Conservation (phyloP, 768 basidiomycete species). For the Termitomyces sp. region DNA sequence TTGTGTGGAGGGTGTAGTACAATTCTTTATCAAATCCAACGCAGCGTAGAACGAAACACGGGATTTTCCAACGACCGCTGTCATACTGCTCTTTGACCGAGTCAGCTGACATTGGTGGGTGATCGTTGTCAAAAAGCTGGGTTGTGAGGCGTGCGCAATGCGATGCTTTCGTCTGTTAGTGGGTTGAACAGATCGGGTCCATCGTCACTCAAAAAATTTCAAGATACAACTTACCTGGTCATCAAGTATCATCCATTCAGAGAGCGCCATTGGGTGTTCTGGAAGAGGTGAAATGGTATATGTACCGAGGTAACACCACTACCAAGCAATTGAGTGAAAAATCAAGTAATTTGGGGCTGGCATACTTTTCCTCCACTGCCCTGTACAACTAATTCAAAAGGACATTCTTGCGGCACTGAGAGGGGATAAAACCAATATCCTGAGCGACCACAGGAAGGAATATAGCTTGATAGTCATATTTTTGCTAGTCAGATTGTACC, state of each 20-base stretch:
- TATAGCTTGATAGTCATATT: constrained; percentile 4
- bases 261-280: constrained; percentile 21
- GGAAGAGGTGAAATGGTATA: constrained; percentile 16
- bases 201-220: not conserved
- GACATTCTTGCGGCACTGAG: constrained; percentile 3
- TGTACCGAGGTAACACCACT: constrained; percentile 25
- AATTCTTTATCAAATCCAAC: constrained; percentile 19
- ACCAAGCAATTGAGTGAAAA: not conserved
- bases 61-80: constrained; percentile 18
- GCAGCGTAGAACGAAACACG: constrained; percentile 21
- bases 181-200: not conserved
- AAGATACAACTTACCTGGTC: constrained; percentile 18
- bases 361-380: constrained; percentile 15
- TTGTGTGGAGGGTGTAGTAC: constrained; percentile 6
- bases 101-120: constrained; percentile 5
- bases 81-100: constrained; percentile 20
- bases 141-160: constrained; percentile 17
- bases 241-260: constrained; percentile 25
- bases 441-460: constrained; percentile 16
- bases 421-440: constrained; percentile 27
- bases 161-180: constrained; percentile 14
- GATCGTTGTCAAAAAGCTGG: not conserved
- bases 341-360: not conserved
- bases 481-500: not conserved
- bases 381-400: constrained; percentile 26